phyloP scores from a whole-genome alignment of 164 flowering plant genomes.

The Cinnamomum chago region DNA sequence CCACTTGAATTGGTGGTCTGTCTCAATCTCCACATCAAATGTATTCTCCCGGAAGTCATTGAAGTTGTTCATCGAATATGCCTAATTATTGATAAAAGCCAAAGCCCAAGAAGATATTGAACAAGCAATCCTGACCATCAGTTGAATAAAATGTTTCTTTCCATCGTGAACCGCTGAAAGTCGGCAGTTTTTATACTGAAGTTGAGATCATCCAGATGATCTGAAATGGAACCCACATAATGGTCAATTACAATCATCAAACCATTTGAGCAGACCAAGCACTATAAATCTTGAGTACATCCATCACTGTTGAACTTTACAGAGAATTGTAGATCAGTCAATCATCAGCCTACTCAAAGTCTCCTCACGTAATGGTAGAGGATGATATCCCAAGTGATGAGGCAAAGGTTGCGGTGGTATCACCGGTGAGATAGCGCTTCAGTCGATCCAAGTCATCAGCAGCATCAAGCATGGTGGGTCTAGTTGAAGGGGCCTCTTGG shows the following conservation, averaged over 20 bases:
- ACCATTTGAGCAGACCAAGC: background rate
- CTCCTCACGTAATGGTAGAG: constrained; percentile 1
- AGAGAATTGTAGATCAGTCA: constrained; percentile 2
- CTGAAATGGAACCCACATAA: background rate
- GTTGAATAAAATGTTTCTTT: no score
- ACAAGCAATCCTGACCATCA: background rate
- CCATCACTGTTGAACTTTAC: background rate
- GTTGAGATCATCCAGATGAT: background rate
- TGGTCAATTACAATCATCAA: background rate
- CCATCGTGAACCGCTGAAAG: background rate
- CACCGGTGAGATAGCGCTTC: constrained; percentile 26
- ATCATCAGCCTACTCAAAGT: background rate
- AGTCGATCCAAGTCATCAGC: constrained; percentile 31
- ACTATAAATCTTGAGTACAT: background rate
- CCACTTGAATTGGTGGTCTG: background rate
- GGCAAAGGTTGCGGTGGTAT: constrained; percentile 23
- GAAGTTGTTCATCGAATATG: background rate
- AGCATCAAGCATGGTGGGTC: constrained; percentile 30
- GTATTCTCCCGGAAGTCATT: background rate
- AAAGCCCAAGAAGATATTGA: background rate
- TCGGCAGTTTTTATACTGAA: background rate
- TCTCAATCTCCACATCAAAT: background rate
- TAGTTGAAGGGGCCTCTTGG: constrained; percentile 25
- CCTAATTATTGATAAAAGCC: background rate
- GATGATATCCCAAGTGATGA: constrained; percentile 24